A percentile compares a stretch with the other conserved stretches of the same genome.
These are phyloP conservation scores for Podospora tetraspora DNA, from an alignment of 495 filamentous ascomycete species.

Conservation along the genomic window DNA sequence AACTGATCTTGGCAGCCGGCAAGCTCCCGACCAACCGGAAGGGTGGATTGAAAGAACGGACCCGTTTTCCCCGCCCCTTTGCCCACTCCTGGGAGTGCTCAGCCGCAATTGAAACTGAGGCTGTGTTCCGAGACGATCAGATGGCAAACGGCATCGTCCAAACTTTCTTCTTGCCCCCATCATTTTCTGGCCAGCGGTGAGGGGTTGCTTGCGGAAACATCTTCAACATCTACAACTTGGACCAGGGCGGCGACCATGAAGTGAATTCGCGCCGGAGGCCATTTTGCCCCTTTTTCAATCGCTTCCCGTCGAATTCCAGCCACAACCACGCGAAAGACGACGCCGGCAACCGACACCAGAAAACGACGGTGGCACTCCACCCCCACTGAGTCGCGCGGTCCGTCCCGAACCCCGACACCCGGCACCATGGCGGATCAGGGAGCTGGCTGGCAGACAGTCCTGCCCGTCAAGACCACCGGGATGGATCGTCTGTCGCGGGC, in stretches of 20 bases:
- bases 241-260: not conserved
- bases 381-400: not conserved
- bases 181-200: not conserved
- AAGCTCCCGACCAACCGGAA: not conserved
- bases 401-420: constrained; percentile 11
- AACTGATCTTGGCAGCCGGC: not conserved
- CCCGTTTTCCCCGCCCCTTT: constrained; percentile 8
- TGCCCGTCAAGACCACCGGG: constrained; percentile 27
- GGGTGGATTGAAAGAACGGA: not conserved
- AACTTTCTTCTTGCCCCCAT: not conserved
- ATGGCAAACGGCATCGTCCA: not conserved
- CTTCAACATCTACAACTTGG: not conserved
- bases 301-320: not conserved
- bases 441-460: constrained; percentile 31
- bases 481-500: constrained; percentile 26
- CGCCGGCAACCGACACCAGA: not conserved
- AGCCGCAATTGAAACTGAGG: constrained; percentile 11
- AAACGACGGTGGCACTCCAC: not conserved
- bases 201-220: constrained; percentile 1
- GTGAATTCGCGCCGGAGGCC: not conserved
- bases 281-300: not conserved
- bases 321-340: not conserved
- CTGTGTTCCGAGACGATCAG: not conserved
- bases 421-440: constrained; percentile 27
- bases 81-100: not conserved